A percentile compares a stretch with the other conserved stretches of the same genome.
Conservation (phyloP, 106 monocot species). For the Amphibolis antarctica region DNA sequence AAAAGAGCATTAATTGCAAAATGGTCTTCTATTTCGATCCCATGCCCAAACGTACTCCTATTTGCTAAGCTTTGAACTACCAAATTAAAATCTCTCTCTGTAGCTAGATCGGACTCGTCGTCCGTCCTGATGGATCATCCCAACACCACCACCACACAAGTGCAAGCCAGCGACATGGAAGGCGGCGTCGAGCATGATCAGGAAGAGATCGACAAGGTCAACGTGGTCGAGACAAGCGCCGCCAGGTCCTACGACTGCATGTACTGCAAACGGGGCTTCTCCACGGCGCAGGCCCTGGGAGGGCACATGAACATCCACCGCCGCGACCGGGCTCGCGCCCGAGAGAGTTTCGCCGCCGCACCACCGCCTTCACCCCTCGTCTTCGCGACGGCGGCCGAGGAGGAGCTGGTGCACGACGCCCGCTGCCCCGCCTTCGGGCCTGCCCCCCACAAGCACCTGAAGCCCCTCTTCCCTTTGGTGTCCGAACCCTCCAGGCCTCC, state of each 20-base stretch:
- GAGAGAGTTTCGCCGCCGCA: not conserved
- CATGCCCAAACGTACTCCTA: no score
- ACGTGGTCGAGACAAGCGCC: slow-evolving; percentile 1
- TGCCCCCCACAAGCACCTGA: not conserved
- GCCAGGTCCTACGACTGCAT: slow-evolving; percentile 18
- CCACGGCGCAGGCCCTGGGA: slow-evolving; percentile 18
- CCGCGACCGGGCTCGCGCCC: slow-evolving; percentile 7
- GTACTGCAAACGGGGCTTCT: slow-evolving; percentile 21
- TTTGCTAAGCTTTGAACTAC: no score
- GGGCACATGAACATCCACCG: slow-evolving; percentile 31
- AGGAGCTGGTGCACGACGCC: no score
- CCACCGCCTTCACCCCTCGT: slow-evolving; percentile 1
- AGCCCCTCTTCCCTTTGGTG: slow-evolving; percentile 1
- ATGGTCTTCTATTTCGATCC: no score
- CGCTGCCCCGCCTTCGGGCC: no score
- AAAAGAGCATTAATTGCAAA: no score
- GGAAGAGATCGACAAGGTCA: not conserved
- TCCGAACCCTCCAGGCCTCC: not conserved
- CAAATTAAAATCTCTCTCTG: no score
- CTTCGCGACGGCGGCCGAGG: not conserved
- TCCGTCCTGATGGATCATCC: no score
- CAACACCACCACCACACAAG: no score
- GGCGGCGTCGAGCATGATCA: no score
- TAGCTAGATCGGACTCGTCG: no score
- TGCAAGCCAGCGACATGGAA: no score